phyloP scores from a whole-genome alignment of 2,329 filamentous ascomycete genomes.

The Aureobasidium melanogenum region DNA sequence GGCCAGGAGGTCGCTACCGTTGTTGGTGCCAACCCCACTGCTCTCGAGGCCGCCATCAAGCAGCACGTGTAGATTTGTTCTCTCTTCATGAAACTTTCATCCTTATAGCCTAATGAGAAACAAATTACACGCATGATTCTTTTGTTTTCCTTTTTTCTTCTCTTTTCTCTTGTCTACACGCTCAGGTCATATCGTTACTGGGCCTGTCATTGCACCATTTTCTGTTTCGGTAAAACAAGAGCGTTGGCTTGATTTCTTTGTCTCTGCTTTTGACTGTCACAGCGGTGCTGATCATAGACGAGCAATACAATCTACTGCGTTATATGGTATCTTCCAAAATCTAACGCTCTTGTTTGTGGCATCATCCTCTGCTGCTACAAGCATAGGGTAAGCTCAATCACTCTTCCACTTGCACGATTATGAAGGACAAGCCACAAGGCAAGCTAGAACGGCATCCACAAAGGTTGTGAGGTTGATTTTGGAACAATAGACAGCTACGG shows the following conservation, averaged over 20 bases:
- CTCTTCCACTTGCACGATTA: no score
- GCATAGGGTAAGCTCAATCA: no score
- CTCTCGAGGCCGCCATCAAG: conserved; percentile 49
- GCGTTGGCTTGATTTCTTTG: neutral
- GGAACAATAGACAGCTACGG: no score
- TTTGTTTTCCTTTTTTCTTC: neutral
- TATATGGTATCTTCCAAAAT: neutral
- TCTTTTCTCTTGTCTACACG: neutral
- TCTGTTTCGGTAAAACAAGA: neutral
- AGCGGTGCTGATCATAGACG: neutral
- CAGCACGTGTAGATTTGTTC: conserved; percentile 17
- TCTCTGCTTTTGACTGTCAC: neutral
- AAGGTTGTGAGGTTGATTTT: no score
- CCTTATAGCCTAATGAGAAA: conserved; percentile 7
- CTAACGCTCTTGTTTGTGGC: no score
- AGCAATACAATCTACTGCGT: neutral
- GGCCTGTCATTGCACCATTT: neutral
- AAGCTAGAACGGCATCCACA: no score
- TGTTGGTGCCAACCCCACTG: conserved; percentile 70
- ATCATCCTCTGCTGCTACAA: no score
- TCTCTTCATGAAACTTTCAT: neutral
- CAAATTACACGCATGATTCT: neutral
- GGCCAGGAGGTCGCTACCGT: conserved; percentile 65
- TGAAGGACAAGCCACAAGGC: no score
- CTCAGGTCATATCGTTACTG: neutral